phyloP scores from a whole-genome alignment of 2,329 filamentous ascomycete species.

The Botrytis squamosa region DNA sequence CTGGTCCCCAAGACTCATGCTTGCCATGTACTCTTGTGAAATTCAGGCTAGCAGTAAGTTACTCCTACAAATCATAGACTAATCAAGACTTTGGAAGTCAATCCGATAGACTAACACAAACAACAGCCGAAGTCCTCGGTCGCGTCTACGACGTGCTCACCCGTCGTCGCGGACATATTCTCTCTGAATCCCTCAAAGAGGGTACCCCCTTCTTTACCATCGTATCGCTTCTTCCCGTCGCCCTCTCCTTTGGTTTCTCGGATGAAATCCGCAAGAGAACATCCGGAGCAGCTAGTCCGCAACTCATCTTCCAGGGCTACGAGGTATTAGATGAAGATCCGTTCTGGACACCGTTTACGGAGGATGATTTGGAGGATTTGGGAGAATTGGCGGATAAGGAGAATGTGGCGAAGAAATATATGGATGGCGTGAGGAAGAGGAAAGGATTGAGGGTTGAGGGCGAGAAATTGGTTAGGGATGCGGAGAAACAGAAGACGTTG shows the following conservation, averaged over 20 bases:
- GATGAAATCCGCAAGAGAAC: constrained; percentile 97
- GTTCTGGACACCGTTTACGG: constrained; percentile 95
- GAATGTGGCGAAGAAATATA: constrained; percentile 94
- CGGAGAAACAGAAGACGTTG: constrained; percentile 82
- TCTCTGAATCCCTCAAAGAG: constrained; percentile 89
- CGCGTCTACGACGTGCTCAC: constrained; percentile 98
- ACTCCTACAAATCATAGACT: not conserved
- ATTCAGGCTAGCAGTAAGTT: constrained; percentile 85
- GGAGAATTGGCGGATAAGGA: constrained; percentile 91
- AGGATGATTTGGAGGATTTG: constrained; percentile 94
- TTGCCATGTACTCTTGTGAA: constrained; percentile 97
- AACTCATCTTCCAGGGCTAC: constrained; percentile 90
- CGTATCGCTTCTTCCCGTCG: constrained; percentile 80
- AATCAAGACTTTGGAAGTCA: not conserved
- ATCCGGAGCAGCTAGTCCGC: constrained; percentile 84
- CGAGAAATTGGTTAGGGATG: constrained; percentile 73
- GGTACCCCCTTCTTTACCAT: constrained; percentile 97
- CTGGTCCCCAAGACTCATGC: constrained; percentile 91
- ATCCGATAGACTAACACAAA: constrained; percentile 24
- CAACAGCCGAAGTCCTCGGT: constrained; percentile 80
- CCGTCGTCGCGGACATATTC: constrained; percentile 81
- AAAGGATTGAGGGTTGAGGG: constrained; percentile 88
- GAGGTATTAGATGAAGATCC: constrained; percentile 94
- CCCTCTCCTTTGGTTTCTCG: constrained; percentile 91
- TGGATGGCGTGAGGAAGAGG: constrained; percentile 80